Conservation (phyloP, 1,284 basidiomycete genomes). For the Leccinum angustisporum region DNA sequence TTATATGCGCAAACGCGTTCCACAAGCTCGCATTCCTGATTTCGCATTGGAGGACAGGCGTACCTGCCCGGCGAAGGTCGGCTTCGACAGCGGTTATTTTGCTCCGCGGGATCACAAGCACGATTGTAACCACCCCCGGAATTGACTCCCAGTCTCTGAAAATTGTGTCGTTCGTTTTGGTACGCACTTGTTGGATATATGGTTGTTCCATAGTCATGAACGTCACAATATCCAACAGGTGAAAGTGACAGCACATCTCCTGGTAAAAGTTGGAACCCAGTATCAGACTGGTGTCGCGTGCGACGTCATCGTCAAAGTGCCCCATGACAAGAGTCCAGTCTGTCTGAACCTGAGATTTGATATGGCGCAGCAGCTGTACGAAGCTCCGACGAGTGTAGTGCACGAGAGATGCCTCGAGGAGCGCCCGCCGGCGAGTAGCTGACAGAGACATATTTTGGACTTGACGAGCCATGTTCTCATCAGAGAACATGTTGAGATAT, state of each 20-base stretch:
- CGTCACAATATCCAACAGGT: slow-evolving; percentile 32
- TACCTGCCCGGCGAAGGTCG: slow-evolving; percentile 25
- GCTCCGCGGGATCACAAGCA: slow-evolving; percentile 28
- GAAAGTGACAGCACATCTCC: slow-evolving; percentile 42
- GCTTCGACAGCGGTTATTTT: slow-evolving; percentile 19
- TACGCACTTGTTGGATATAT: slow-evolving; percentile 13
- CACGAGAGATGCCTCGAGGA: not conserved
- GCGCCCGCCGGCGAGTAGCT: not conserved
- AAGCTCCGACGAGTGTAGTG: slow-evolving; percentile 49
- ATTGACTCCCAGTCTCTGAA: slow-evolving; percentile 25
- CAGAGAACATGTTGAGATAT: slow-evolving; percentile 47
- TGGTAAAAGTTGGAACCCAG: slow-evolving; percentile 38
- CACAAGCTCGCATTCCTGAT: slow-evolving; percentile 20
- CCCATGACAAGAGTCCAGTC: slow-evolving; percentile 39
- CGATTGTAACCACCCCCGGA: slow-evolving; percentile 25
- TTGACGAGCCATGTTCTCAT: slow-evolving; percentile 14
- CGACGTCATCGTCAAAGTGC: slow-evolving; percentile 29
- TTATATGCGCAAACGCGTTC: slow-evolving; percentile 39
- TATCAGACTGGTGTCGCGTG: slow-evolving; percentile 31
- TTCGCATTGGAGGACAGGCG: slow-evolving; percentile 41
- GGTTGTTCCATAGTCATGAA: slow-evolving; percentile 21
- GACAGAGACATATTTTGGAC: slow-evolving; percentile 3
- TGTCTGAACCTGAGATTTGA: slow-evolving; percentile 34
- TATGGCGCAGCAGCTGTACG: slow-evolving; percentile 39
- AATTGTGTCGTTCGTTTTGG: slow-evolving; percentile 1